Evolutionary conservation across 2,329 filamentous ascomycete genomes (phyloP), one percentile per base, ranked within the genome.

Genomic region (Aureobasidium namibiae): DNA sequence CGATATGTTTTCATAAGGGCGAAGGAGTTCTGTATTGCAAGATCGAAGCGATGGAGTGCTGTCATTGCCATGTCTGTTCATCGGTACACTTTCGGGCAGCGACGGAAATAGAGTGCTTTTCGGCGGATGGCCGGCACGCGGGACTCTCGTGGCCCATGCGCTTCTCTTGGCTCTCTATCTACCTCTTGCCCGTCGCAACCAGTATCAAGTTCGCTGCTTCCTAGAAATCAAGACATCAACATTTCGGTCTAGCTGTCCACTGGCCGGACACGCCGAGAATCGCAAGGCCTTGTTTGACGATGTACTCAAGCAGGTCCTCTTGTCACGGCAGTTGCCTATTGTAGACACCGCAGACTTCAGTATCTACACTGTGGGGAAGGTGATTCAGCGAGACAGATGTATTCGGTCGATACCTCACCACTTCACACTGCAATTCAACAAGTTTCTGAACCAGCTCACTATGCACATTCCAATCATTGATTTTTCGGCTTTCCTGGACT

Each of bases 391-490:
- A 14, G 26, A 31, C n/a, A 46, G 7, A 49, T 34, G 26, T 44
- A 34, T 6, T 31, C 29, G 10, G 29, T 10, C 29, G 29, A 34
- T 13, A 34, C 33, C 33, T 34, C 13, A 34, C 26, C 26, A 5
- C 9, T 5, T 13, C 33, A 34, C 3, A 7, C 5, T 34, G 33
- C 3, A 34, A 13, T 3, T 34, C 9, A 13, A 8, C 36, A 2
- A 31, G 2, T 31, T 5, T 18, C 1, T 46, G n/a, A 11, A 31
- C 1, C 26, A 3, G 2, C 18, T 13, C 6, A 45, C 26, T 4
- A 56, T 56, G 39, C 52, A 45, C 10, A 56, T 56, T 36, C 52
- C 52, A 6, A 9, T 56, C 14, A 45, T 56, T 8, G 39, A 56
- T n/a, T 56, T 56, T 8, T 56, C 52, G 13, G 16, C 52, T 13